Conservation (phyloP, 83 land plant genomes). For the Picea engelmannii region DNA sequence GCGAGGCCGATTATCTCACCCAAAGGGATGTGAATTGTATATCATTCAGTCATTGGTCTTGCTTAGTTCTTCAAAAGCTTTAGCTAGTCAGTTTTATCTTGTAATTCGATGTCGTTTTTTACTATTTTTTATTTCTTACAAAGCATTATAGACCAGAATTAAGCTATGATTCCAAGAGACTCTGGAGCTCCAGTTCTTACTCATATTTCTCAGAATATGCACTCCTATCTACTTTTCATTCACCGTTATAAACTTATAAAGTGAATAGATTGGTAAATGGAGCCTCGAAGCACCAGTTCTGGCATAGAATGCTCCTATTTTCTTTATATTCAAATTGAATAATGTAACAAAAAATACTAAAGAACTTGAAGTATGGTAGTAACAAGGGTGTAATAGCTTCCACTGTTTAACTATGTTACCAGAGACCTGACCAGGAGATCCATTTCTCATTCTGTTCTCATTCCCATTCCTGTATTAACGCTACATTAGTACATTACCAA, state of each 20-base stretch:
- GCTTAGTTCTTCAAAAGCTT: not conserved
- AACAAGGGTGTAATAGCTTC: not conserved
- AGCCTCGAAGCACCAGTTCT: not conserved
- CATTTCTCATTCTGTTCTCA: too few relatives aligned
- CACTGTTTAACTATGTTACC: too few relatives aligned
- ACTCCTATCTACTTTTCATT: not conserved
- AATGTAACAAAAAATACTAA: not conserved
- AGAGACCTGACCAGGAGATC: too few relatives aligned
- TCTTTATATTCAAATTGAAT: not conserved
- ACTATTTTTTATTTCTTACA: not conserved
- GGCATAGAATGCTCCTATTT: not conserved
- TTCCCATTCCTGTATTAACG: too few relatives aligned
- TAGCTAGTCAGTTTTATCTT: not conserved
- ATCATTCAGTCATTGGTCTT: not conserved
- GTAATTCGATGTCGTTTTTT: too few relatives aligned
- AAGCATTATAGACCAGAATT: not conserved
- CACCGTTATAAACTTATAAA: not conserved
- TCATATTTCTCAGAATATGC: not conserved
- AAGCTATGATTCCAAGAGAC: not conserved
- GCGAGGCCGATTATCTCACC: not conserved
- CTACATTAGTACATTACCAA: too few relatives aligned
- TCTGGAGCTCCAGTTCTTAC: not conserved
- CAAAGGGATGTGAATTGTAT: not conserved
- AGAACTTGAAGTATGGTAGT: slow-evolving; percentile 1
- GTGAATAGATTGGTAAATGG: not conserved